phyloP scores from a whole-genome alignment of 805 yeast species.

The Candida schatavii region DNA sequence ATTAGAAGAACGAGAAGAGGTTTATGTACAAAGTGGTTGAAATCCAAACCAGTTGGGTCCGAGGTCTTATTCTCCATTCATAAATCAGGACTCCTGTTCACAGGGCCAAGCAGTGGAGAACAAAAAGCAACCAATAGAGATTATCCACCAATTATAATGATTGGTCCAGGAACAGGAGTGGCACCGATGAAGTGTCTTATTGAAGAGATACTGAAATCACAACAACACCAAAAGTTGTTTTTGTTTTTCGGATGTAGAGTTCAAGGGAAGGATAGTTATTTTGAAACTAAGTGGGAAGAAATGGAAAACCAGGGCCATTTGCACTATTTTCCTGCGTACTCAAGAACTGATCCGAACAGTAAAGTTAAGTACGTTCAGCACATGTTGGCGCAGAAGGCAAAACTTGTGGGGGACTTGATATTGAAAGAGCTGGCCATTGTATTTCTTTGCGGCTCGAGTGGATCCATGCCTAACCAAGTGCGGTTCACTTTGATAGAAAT shows the following conservation, averaged over 20 bases:
- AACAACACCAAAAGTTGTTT: slow-evolving; percentile 31
- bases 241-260: slow-evolving; percentile 77
- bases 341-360: slow-evolving; percentile 44
- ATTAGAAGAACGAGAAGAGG: slow-evolving; percentile 76
- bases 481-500: slow-evolving; percentile 73
- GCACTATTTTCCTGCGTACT: slow-evolving; percentile 39
- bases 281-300: slow-evolving; percentile 50
- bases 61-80: slow-evolving; percentile 51
- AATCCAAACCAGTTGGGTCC: slow-evolving; percentile 46
- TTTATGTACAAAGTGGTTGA: slow-evolving; percentile 76
- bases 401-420: slow-evolving; percentile 50
- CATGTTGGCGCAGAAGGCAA: slow-evolving; percentile 50
- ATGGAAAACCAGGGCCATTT: slow-evolving; percentile 35
- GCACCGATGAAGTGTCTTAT: slow-evolving; percentile 87
- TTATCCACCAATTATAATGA: slow-evolving; percentile 54
- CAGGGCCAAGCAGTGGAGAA: slow-evolving; percentile 7
- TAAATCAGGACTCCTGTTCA: slow-evolving; percentile 41
- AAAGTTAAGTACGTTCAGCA: slow-evolving; percentile 71
- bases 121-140: slow-evolving; percentile 8
- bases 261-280: slow-evolving; percentile 65
- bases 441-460: slow-evolving; percentile 90
- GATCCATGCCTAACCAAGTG: slow-evolving; percentile 89
- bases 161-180: slow-evolving; percentile 94
- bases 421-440: slow-evolving; percentile 56
- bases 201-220: slow-evolving; percentile 26